Evolutionary conservation across 495 filamentous ascomycete genomes (phyloP), one percentile per base, ranked within the genome.

Genomic region (Cryomyces minteri): DNA sequence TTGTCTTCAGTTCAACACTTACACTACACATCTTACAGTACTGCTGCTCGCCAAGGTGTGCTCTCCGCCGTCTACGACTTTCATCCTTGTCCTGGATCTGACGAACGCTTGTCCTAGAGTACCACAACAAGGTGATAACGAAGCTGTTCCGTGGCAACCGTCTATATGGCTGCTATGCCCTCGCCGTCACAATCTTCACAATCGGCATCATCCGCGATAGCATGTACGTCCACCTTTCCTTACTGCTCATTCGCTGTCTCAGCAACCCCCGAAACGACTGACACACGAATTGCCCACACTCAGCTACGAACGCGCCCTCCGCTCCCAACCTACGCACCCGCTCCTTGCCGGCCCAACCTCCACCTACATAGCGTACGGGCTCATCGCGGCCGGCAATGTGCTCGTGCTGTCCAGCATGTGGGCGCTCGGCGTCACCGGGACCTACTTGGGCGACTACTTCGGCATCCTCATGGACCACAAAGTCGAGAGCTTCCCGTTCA

Each of bases 401-500:
- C 74, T 98, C 12, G 90, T 98, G 29, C 59, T 96, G 12, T 77
- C 78, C 31, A 84, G 77, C 48, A 96, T 93, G 67, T 94, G 78
- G 75, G 81, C 77, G 30, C 73, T 98, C n/a, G 90, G 90, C 39
- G 70, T 98, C 49, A 96, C 90, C 7, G 92, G 90, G 46, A 98
- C 90, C 51, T 98, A 95, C 61, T 69, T 98, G 29, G 90, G 90
- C 46, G 90, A 98, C 67, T 98, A 98, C 67, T 98, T 94, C 55
- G 90, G 90, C 34, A 96, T 98, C 58, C 69, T 98, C 51, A 92
- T 96, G 90, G 87, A 95, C 57, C 69, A 76, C 55, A 84, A 83
- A 41, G 87, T 98, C 39, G 93, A 84, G 5, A 77, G 80, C 8
- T 98, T 98, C 59, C 90, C 90, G 1, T 98, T 98, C 75, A 95